phyloP scores from a whole-genome alignment of 1,284 basidiomycete species.

The Cutaneotrichosporon dermatis region DNA sequence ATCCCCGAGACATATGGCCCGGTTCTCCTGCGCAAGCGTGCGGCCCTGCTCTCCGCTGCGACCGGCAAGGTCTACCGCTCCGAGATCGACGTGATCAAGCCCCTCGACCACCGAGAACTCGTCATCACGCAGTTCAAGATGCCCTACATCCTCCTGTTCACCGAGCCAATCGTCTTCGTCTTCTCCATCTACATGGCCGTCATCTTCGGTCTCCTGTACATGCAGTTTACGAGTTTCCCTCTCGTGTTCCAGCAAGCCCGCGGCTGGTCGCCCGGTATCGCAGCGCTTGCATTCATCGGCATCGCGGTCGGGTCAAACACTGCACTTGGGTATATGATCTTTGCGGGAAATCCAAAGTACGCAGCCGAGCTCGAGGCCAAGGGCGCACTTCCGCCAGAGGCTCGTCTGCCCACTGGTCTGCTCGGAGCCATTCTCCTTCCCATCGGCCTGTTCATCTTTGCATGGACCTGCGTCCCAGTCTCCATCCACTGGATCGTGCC shows the following conservation, averaged over 20 bases:
- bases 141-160: slow-evolving; percentile 49
- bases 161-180: slow-evolving; percentile 50
- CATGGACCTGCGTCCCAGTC: slow-evolving; percentile 57
- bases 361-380: slow-evolving; percentile 12
- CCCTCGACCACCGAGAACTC: slow-evolving; percentile 32
- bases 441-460: slow-evolving; percentile 33
- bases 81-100: slow-evolving; percentile 45
- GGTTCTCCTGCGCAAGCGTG: slow-evolving; percentile 45
- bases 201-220: slow-evolving; percentile 46
- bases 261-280: slow-evolving; percentile 51
- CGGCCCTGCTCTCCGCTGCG: slow-evolving; percentile 36
- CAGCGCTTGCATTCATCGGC: slow-evolving; percentile 63
- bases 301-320: slow-evolving; percentile 59
- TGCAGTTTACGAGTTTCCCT: slow-evolving; percentile 34
- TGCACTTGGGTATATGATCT: slow-evolving; percentile 57
- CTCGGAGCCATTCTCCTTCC: slow-evolving; percentile 58
- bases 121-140: slow-evolving; percentile 44
- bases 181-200: slow-evolving; percentile 43
- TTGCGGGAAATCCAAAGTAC: slow-evolving; percentile 30
- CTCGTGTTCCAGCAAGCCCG: slow-evolving; percentile 39
- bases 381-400: slow-evolving; percentile 40
- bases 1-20: slow-evolving; percentile 52
- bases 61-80: slow-evolving; percentile 46
- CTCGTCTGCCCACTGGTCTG: slow-evolving; percentile 59
- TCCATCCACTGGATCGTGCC: slow-evolving; percentile 60